These are phyloP conservation scores for Neurospora sp. DNA, from an alignment of 495 filamentous ascomycete species.

Conservation along the genomic window DNA sequence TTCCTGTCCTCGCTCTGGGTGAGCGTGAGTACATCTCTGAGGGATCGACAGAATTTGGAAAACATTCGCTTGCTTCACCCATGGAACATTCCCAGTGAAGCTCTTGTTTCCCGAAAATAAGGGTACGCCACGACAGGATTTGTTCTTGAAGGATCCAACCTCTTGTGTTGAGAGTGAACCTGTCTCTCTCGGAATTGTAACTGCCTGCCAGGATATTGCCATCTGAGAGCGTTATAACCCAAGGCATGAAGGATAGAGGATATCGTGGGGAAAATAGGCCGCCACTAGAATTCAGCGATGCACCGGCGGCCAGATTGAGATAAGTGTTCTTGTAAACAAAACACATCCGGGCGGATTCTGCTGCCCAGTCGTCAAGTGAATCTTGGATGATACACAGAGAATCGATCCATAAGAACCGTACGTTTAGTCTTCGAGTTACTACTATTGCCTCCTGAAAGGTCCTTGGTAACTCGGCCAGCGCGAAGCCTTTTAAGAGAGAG, in stretches of 20 bases:
- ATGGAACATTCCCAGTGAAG: slow-evolving; percentile 10
- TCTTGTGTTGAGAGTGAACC: not conserved
- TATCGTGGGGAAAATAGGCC: not conserved
- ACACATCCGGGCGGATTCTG: not conserved
- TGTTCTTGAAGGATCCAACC: slow-evolving; percentile 20
- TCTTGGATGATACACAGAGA: not conserved
- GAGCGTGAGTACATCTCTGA: not conserved
- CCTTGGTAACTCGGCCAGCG: not conserved
- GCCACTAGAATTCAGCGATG: not conserved
- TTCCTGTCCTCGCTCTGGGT: not conserved
- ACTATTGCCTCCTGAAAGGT: not conserved
- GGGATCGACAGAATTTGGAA: not conserved
- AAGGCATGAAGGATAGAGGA: not conserved
- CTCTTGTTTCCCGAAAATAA: slow-evolving; percentile 6
- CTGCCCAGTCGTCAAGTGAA: not conserved
- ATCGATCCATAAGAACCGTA: not conserved
- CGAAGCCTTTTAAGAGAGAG: not conserved
- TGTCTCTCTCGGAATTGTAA: not conserved
- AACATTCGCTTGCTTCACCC: slow-evolving; percentile 4
- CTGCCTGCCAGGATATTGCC: not conserved
- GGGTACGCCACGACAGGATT: slow-evolving; percentile 8
- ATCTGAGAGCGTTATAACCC: not conserved
- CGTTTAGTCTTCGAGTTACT: not conserved
- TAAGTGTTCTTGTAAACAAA: not conserved
- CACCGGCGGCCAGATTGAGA: not conserved